Evolutionary conservation across 768 basidiomycete species (phyloP).

Genomic region (Auriculariales sp.): DNA sequence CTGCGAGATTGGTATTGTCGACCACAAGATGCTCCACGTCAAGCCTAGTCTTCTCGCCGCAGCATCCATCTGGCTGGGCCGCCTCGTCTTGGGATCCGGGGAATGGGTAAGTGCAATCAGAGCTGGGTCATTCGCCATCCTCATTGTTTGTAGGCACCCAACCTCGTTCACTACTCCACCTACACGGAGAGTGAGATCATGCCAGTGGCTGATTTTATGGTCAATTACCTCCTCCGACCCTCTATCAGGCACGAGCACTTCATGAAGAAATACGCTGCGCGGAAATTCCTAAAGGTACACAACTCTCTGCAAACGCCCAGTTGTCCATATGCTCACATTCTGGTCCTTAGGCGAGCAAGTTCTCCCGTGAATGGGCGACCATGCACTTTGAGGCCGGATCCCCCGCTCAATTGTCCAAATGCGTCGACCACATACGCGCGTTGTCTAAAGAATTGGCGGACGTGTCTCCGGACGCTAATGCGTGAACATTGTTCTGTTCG

Average conservation of each 20-base stretch:
- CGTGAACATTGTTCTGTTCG: not conserved
- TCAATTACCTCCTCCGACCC: slow-evolving; percentile 71
- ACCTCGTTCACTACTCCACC: slow-evolving; percentile 75
- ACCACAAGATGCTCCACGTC: slow-evolving; percentile 59
- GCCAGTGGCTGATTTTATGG: slow-evolving; percentile 72
- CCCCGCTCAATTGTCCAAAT: slow-evolving; percentile 4
- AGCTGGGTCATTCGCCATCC: not conserved
- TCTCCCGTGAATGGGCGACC: slow-evolving; percentile 25
- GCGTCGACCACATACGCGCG: no score
- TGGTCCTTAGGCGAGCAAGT: slow-evolving; percentile 4
- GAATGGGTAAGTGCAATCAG: slow-evolving; percentile 67
- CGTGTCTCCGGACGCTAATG: slow-evolving; percentile 8
- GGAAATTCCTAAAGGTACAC: slow-evolving; percentile 71
- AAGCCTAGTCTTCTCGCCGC: slow-evolving; percentile 74
- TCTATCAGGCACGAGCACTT: slow-evolving; percentile 63
- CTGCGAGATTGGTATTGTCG: slow-evolving; percentile 71
- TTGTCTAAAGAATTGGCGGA: no score
- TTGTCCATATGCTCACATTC: not conserved
- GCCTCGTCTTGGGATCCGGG: slow-evolving; percentile 61
- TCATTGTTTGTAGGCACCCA: slow-evolving; percentile 44
- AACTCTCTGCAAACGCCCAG: not conserved
- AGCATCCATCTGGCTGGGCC: slow-evolving; percentile 73
- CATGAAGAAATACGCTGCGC: slow-evolving; percentile 78
- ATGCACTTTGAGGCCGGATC: slow-evolving; percentile 9
- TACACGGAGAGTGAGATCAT: slow-evolving; percentile 70